phyloP scores from a whole-genome alignment of 2,329 filamentous ascomycete genomes.

The Colletotrichum lentis region DNA sequence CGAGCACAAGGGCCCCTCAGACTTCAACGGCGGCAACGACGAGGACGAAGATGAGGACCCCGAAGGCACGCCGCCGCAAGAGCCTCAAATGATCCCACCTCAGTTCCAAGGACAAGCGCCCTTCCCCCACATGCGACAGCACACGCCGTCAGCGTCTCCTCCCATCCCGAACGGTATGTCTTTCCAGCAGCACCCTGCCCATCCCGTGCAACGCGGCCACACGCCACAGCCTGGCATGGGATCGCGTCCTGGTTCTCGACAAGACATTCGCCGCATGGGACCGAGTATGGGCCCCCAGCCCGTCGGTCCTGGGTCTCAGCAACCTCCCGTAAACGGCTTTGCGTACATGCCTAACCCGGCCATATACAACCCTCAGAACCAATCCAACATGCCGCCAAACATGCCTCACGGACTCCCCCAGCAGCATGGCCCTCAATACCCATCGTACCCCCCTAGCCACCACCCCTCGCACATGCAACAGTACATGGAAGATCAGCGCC shows the following conservation, averaged over 20 bases:
- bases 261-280: slow-evolving; percentile 77
- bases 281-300: slow-evolving; percentile 75
- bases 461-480: slow-evolving; percentile 64
- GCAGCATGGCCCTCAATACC: slow-evolving; percentile 48
- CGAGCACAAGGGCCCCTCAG: slow-evolving; percentile 93
- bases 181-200: slow-evolving; percentile 63
- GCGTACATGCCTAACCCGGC: slow-evolving; percentile 86
- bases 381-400: slow-evolving; percentile 52
- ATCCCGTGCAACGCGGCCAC: slow-evolving; percentile 68
- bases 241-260: slow-evolving; percentile 82
- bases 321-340: slow-evolving; percentile 73
- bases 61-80: slow-evolving; percentile 75
- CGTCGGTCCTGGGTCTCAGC: slow-evolving; percentile 60
- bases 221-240: slow-evolving; percentile 82
- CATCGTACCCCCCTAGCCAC: slow-evolving; percentile 45
- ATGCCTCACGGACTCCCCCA: slow-evolving; percentile 51
- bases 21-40: slow-evolving; percentile 88
- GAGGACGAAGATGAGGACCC: slow-evolving; percentile 85
- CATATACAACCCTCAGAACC: slow-evolving; percentile 77
- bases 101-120: slow-evolving; percentile 73
- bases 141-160: slow-evolving; percentile 86
- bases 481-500: slow-evolving; percentile 79
- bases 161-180: slow-evolving; percentile 81
- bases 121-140: slow-evolving; percentile 84
- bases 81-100: slow-evolving; percentile 71